Conservation (phyloP, 176 grass and related monocot species). For the Hordeum marinum region DNA sequence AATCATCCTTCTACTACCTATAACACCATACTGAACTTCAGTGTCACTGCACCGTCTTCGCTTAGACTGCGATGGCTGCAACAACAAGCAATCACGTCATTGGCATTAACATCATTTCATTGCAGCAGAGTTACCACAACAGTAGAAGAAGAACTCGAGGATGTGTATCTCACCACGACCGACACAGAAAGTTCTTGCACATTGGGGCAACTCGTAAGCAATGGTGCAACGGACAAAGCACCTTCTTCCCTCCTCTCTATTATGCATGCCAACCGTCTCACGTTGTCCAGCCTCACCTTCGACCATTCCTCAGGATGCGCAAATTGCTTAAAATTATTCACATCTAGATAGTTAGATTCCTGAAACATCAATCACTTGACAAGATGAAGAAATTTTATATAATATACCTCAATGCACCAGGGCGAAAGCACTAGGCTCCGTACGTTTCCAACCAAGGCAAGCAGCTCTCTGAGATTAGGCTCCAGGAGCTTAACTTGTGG, state of each 20-base stretch:
- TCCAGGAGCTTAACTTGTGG: slow-evolving; percentile 26
- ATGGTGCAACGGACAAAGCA: slow-evolving; percentile 34
- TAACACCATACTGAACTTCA: not conserved
- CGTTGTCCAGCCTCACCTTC: slow-evolving; percentile 22
- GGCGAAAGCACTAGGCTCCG: slow-evolving; percentile 40
- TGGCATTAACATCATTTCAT: not conserved
- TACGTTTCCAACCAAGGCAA: slow-evolving; percentile 35
- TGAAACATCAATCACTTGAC: not conserved
- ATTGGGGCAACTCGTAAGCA: slow-evolving; percentile 39
- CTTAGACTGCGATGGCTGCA: slow-evolving; percentile 40
- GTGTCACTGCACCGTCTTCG: slow-evolving; percentile 25
- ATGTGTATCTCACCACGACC: slow-evolving; percentile 36
- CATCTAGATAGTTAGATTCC: slow-evolving; percentile 5
- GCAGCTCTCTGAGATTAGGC: slow-evolving; percentile 32
- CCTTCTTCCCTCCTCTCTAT: slow-evolving; percentile 50
- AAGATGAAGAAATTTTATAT: slow-evolving; percentile 15
- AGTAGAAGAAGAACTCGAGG: slow-evolving; percentile 11
- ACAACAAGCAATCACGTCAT: not conserved
- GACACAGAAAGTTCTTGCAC: slow-evolving; percentile 45
- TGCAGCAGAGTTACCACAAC: not conserved
- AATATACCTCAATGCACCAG: slow-evolving; percentile 61
- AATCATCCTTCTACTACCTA: not conserved
- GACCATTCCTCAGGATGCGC: slow-evolving; percentile 15
- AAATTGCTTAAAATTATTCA: slow-evolving; percentile 39
- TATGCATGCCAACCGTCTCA: slow-evolving; percentile 33